Evolutionary conservation across 2,329 filamentous ascomycete genomes (phyloP), one percentile per base, ranked within the genome.

Genomic region (Fusarium tjaetaba): DNA sequence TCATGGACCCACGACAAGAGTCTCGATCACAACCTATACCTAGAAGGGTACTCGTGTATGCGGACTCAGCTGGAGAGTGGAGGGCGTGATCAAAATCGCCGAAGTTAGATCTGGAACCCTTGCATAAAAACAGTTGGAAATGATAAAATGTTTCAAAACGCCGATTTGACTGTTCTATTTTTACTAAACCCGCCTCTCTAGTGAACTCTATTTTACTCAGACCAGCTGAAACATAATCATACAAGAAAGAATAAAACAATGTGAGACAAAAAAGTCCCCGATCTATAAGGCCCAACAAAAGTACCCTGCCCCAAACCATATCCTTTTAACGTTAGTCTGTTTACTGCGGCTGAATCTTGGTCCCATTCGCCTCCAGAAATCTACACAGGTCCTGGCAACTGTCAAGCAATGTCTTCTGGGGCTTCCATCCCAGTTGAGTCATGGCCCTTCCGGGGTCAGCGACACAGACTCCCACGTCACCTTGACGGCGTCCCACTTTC

Each of bases 351-450:
- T 34, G 24, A 24, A 55, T 41, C 34, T 30, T 41, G 4, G 36
- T 42, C 34, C 51, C 51, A n/a, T 55, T 42, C 6, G 51, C 51
- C 36, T 55, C 51, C 8, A 60, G 36, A 24, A 72, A 73, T 8
- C 59, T 61, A n/a, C 71, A 74, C 28, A 74, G 32, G 16, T 74
- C 70, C 24, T 18, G 57, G 7, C 70, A 73, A 16, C 71, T 74
- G 24, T 73, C 67, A 14, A 71, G 71, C 7, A 73, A 61, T 3
- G 71, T 68, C 67, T 73, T 74, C 7, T 20, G 48, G 11, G 70
- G 70, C 30, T 73, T 74, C 85, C 85, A 87, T n/a, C 82, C 84
- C 11, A 86, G 79, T 74, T 86, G 85, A 11, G 76, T 72, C 42
- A 76, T 75, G 5, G 85, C 85, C 28, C 83, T 80, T 26, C 79